Base-by-base conservation (phyloP, 805 yeast species). In the Candida nanaspora region DNA sequence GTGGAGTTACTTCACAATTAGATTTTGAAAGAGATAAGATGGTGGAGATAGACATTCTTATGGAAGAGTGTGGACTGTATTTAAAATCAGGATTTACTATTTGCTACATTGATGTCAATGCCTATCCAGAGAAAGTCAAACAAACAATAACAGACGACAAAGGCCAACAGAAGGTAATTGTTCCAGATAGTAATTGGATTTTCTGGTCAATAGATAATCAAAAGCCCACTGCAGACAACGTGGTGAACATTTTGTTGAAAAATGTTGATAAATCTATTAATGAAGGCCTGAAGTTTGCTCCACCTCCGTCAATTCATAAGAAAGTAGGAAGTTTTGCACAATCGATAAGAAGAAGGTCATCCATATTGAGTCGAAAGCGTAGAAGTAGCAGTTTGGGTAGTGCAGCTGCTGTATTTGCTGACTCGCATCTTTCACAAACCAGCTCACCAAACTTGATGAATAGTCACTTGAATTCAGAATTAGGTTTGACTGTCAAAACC, bases 21-120 rank as follows among this genome's bases (percentile, higher is more conserved):
- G 27, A 13, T 22, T 3, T 4, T 14, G 35, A 34, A 23, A 4
- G 33, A 2, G 54, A 57, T 23, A 58, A 61, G 25, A 46, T 65
- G n/a, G 45, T 55, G 6, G 60, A 60, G 40, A 61, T 74, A 10
- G 68, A 69, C 33, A 53, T 76, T 28, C 55, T 62, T 0, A 68
- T 78, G 70, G 82, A 76, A 45, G 85, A 79, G 46, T 65, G 72
- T 4, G 83, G 83, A 0, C 52, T 72, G 20, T 71, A 68, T 45
- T 46, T 73, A 20, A 80, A 78, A 52, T 65, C 74, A 0, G 78
- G 80, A 2, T 68, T 77, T 42, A 56, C 59, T n/a, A 49, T 63
- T 6, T 63, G 66, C 43, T 63, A 49, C 36, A 47, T 63, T 25
- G 67, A 63, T 41, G 45, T 62, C 18, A 60, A 59, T 37, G 62